Base-by-base conservation (phyloP, 371 early-diverging fungal genomes). In the Syncephalastrum contaminatum region DNA sequence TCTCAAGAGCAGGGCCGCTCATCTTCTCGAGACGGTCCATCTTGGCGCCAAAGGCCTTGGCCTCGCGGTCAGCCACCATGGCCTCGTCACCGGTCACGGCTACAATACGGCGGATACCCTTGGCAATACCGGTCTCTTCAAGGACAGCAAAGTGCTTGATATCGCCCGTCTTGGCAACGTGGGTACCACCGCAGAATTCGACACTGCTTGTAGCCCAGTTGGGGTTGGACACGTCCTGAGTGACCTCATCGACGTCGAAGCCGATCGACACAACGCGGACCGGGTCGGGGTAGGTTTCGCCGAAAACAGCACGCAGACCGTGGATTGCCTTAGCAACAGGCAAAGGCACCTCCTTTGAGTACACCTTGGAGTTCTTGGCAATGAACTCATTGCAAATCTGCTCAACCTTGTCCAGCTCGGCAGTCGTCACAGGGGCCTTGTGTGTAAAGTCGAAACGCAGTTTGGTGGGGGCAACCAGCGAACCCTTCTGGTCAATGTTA, bases 111-210 rank as follows among this genome's bases (percentile, higher is more conserved):
- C 99, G 89, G 53, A 97, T 89, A 61, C 97, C 98, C 84, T 96
- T 97, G 70, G 98, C 89, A 68, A 99, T 93, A 69, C 91, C 89
- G n/a, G 84, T 64, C 66, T 99, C 99, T 75, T 95, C 96, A 43
- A 96, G 66, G 56, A 99, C 88, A 51, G 87, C 86, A 64, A 99
- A 87, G 45, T 80, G 73, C 70, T 90, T 90, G 63, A 99, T 96
- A 44, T 98, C 97, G 14, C 87, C 80, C 5, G 99, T 97, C 77
- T 90, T 88, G 25, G 75, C 73, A 36, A 99, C 99, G 67, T 99
- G 99, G 64, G 99, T 98, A 63, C 99, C 99, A 69, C 99, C 99
- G 73, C 99, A 99, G 72, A 99, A 92, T 78, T 99, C 99, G 52
- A 96, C 83, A 48, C 94, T 92, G 62, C 86, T 82, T 36, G 82